Base-by-base conservation (phyloP, 306 rosid genomes). In the Vicia villosa region DNA sequence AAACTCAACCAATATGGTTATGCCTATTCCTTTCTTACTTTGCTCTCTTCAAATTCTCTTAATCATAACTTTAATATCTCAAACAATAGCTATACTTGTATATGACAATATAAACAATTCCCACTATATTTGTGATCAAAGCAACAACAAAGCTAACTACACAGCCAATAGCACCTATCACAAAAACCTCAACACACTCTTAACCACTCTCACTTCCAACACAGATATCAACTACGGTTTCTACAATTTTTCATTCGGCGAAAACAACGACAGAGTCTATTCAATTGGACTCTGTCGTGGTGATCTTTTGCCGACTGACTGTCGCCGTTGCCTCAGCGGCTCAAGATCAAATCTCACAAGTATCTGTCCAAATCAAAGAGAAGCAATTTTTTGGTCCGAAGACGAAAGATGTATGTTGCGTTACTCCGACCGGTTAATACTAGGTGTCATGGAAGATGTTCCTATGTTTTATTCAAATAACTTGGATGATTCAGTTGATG, bases 161-260 rank as follows among this genome's bases (percentile, higher is more conserved):
- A 38, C 68, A 62, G 12, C 68, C 5, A 62, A 62, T 34, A 62
- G 68, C 34, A 62, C 68, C 32, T 62, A 62, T 10, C 50, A 62
- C 50, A 38, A 20, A 21, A 62, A 38, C 50, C 68, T 62, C 34
- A 62, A 38, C 50, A 62, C 68, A 38, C 50, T 62, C 11, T 13
- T 62, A 19, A 19, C 50, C 6, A 62, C 32, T 4, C 32, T 63
- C 32, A 63, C 34, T 20, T 63, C 68, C 68, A 63, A 40, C 51
- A 63, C 12, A 38, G 19, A 63, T 3, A 63, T 38, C 12, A 17
- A 19, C 51, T 63, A 63, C 16, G 68, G 68, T 63, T 63, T 63
- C 51, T 63, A 63, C 36, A 63, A 40, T 63, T 63, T 21, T 22
- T 63, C 68, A 1, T 22, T 20, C 4, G 51, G 68, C 4, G 36